These are phyloP conservation scores for Mychonastes homosphaera DNA, from an alignment of 139 green algal species.

Conservation along the genomic window DNA sequence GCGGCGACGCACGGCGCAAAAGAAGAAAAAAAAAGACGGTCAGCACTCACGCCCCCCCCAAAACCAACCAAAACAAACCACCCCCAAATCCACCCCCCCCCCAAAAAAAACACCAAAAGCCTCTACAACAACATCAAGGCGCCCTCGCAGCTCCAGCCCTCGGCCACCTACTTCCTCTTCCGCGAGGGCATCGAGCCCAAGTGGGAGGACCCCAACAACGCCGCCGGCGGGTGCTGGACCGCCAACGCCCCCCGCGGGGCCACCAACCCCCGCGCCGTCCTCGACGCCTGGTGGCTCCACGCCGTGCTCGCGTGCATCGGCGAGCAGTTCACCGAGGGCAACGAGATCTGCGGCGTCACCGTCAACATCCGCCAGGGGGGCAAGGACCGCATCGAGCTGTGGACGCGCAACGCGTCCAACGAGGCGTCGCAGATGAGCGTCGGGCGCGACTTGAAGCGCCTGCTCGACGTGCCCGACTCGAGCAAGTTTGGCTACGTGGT, in stretches of 20 bases:
- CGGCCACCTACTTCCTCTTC: conserved; percentile 92
- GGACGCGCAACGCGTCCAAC: conserved; percentile 86
- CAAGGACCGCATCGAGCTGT: conserved; percentile 84
- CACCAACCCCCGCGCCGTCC: conserved; percentile 39
- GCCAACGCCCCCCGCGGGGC: conserved; percentile 49
- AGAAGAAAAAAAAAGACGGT: too few relatives aligned
- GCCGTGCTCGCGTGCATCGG: conserved; percentile 91
- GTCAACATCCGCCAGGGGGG: conserved; percentile 76
- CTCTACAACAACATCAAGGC: conserved; percentile 98
- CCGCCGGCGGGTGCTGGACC: conserved; percentile 85
- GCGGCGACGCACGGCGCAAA: conserved; percentile 16
- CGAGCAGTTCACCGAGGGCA: conserved; percentile 92
- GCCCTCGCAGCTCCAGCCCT: conserved; percentile 68
- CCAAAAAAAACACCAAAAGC: too few relatives aligned
- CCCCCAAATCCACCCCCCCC: too few relatives aligned
- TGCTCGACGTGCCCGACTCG: conserved; percentile 68
- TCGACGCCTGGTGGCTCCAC: conserved; percentile 93
- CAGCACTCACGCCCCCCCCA: too few relatives aligned
- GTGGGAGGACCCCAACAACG: conserved; percentile 93
- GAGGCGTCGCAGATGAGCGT: conserved; percentile 75
- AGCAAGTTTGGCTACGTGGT: conserved; percentile 75
- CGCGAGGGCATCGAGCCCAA: conserved; percentile 95
- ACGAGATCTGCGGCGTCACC: conserved; percentile 92
- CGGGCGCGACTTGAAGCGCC: conserved; percentile 84
- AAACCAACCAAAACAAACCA: too few relatives aligned